Conservation (phyloP, 2,329 filamentous ascomycete genomes). For the Phoma herbarum region DNA sequence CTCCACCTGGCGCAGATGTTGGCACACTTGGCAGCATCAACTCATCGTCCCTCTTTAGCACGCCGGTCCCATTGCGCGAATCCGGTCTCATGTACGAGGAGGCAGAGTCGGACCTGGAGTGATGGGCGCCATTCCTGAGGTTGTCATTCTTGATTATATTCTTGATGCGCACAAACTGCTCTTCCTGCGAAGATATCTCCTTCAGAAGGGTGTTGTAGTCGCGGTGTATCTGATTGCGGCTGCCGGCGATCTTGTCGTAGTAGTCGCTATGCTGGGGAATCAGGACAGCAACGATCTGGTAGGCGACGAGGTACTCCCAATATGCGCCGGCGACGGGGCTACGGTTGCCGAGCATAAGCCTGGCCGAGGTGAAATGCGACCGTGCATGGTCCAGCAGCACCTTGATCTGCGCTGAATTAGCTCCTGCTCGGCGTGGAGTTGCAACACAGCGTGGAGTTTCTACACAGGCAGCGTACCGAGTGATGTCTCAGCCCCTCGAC, state of each 20-base stretch:
- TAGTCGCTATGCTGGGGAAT: conserved; percentile 82
- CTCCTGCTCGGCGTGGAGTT: conserved; percentile 1
- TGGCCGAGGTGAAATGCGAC: conserved; percentile 59
- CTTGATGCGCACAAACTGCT: conserved; percentile 59
- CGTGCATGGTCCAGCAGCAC: conserved; percentile 54
- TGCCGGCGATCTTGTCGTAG: conserved; percentile 65
- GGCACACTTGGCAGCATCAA: conserved; percentile 49
- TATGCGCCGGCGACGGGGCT: conserved; percentile 76
- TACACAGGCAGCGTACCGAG: conserved; percentile 35
- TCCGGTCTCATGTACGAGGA: conserved; percentile 24
- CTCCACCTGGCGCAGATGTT: conserved; percentile 29
- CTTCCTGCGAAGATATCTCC: conserved; percentile 49
- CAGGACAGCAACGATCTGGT: conserved; percentile 77
- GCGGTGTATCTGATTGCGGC: conserved; percentile 59
- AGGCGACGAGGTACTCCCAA: conserved; percentile 83
- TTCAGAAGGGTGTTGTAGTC: conserved; percentile 53
- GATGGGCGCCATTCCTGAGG: conserved; percentile 64
- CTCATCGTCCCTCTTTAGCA: conserved; percentile 39
- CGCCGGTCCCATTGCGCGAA: conserved; percentile 29
- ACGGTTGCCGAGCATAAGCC: conserved; percentile 55
- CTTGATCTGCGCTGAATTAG: conserved; percentile 48
- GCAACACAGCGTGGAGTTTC: not conserved
- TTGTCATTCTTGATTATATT: conserved; percentile 62
- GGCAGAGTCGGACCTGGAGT: conserved; percentile 26
- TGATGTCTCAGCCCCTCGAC: conserved; percentile 41